Conservation (phyloP, 169 alveolate species). For the Plasmodium yoelii region DNA sequence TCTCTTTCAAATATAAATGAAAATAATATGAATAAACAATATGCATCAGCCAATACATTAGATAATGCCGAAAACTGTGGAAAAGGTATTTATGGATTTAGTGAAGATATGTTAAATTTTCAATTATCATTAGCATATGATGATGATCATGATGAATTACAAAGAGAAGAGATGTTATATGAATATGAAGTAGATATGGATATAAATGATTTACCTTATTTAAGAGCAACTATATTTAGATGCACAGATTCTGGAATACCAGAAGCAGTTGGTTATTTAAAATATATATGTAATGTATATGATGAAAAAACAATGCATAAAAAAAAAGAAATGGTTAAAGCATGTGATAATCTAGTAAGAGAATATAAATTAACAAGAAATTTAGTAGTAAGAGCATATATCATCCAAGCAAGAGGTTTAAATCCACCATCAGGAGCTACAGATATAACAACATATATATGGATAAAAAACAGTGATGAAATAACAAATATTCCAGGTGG, state of each 20-base stretch:
- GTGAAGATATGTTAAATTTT: constrained; percentile 71
- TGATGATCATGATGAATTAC: constrained; percentile 81
- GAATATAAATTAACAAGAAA: constrained; percentile 67
- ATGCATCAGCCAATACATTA: constrained; percentile 15
- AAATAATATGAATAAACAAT: not conserved
- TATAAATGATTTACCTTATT: constrained; percentile 88
- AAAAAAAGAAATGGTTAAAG: constrained; percentile 66
- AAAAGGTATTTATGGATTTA: constrained; percentile 42
- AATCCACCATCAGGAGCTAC: constrained; percentile 88
- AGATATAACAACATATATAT: constrained; percentile 85
- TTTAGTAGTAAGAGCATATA: constrained; percentile 89
- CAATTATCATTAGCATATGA: constrained; percentile 80
- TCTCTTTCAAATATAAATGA: not conserved
- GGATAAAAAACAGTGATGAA: constrained; percentile 88
- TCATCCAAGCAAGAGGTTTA: constrained; percentile 91
- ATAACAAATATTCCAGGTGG: constrained; percentile 83
- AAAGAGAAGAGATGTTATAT: constrained; percentile 90
- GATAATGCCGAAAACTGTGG: not conserved
- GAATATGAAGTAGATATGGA: constrained; percentile 90
- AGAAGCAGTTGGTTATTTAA: constrained; percentile 91
- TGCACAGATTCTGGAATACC: constrained; percentile 91
- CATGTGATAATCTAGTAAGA: constrained; percentile 72
- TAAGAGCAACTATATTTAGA: constrained; percentile 88
- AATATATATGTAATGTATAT: constrained; percentile 86
- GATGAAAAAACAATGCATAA: constrained; percentile 54